Percentiles rank a stretch among this genome's conserved stretches.
Conservation (phyloP, 371 early-diverging fungal genomes). For the Mortierella polycephala region DNA sequence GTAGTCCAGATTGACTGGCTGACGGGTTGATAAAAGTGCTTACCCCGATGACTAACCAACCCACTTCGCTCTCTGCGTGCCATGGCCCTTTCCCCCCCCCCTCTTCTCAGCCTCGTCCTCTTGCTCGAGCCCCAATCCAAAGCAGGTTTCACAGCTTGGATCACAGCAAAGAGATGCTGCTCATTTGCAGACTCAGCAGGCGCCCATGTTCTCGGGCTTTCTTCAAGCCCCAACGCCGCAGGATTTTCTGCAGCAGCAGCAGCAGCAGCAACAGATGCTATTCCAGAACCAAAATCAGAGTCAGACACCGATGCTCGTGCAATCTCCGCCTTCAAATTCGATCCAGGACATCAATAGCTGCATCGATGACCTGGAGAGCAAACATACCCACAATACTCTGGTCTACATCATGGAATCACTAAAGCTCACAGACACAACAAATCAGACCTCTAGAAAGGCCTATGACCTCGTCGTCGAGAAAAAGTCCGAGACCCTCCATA, state of each 20-base stretch:
- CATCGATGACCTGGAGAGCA: constrained; percentile 54
- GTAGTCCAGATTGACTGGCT: too few relatives aligned
- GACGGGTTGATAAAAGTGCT: too few relatives aligned
- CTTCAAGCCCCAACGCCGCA: constrained; percentile 28
- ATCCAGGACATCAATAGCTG: constrained; percentile 52
- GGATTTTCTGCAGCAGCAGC: constrained; percentile 22
- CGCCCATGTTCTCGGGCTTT: constrained; percentile 22
- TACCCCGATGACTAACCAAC: not conserved
- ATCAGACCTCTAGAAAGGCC: constrained; percentile 41
- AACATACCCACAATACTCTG: constrained; percentile 55
- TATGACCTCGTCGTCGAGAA: constrained; percentile 53
- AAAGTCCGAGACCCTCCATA: constrained; percentile 28
- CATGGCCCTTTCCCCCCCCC: not conserved
- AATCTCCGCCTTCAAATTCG: constrained; percentile 44
- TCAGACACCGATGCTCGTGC: constrained; percentile 40
- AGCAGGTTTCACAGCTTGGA: not conserved
- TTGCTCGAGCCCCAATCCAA: constrained; percentile 12
- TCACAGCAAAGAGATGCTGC: not conserved
- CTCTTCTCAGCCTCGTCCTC: constrained; percentile 4
- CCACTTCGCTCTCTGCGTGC: not conserved
- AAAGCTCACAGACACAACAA: constrained; percentile 42
- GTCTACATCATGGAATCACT: constrained; percentile 55
- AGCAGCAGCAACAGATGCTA: constrained; percentile 13
- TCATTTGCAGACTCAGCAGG: constrained; percentile 9
- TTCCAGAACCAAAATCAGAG: constrained; percentile 29